Evolutionary conservation across 306 rosid genomes (phyloP).

Genomic region (Dryas octopetala): DNA sequence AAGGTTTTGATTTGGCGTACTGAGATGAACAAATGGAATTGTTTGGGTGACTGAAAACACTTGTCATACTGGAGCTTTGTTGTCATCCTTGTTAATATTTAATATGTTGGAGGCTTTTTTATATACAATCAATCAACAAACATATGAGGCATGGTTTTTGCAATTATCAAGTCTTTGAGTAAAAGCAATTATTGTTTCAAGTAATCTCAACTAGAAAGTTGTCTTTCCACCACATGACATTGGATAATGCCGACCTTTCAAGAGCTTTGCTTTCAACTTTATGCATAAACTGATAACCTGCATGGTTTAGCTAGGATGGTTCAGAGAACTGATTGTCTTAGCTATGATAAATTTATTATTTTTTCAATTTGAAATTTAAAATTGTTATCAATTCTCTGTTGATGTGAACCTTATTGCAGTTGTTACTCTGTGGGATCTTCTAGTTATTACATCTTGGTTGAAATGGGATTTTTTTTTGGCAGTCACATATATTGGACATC

Average conservation of each 20-base stretch:
- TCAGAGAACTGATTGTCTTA: too few species aligned
- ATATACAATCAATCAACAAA: too few species aligned
- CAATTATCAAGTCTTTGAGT: too few species aligned
- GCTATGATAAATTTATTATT: neutral
- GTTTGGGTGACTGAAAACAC: neutral
- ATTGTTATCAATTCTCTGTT: neutral
- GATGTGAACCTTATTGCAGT: neutral
- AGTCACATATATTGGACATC: conserved; percentile 79
- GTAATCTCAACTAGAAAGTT: too few species aligned
- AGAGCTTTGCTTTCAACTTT: too few species aligned
- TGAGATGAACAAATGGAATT: conserved; percentile 9
- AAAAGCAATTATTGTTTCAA: too few species aligned
- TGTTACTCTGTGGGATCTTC: conserved; percentile 16
- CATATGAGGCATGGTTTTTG: too few species aligned
- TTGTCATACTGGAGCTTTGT: neutral
- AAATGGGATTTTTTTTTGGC: conserved; percentile 28
- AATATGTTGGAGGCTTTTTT: too few species aligned
- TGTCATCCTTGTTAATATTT: neutral
- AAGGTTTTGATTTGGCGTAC: conserved; percentile 7
- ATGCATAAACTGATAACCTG: too few species aligned
- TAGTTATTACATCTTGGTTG: conserved; percentile 17
- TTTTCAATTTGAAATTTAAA: neutral
- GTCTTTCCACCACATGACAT: too few species aligned
- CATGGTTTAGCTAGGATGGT: too few species aligned
- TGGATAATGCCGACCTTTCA: too few species aligned